These are phyloP conservation scores for Trichoderma breve DNA, from an alignment of 2,329 filamentous ascomycete genomes.

Conservation along the genomic window DNA sequence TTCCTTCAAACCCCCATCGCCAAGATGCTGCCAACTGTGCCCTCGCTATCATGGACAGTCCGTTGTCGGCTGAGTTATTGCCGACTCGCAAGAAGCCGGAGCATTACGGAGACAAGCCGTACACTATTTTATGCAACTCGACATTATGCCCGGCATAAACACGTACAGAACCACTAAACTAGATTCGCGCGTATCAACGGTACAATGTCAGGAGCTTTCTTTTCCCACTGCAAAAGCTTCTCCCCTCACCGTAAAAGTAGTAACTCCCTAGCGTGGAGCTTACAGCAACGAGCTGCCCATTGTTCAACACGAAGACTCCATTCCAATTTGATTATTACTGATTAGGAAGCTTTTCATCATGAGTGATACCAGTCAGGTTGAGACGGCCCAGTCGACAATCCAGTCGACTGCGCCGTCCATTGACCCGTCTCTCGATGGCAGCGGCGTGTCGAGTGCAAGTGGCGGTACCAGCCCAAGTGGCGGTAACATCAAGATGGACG, in stretches of 20 bases:
- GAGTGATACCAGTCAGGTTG: conserved; percentile 2
- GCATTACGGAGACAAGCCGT: not conserved
- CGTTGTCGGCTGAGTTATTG: not conserved
- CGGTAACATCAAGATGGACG: conserved; percentile 20
- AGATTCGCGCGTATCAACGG: conserved; percentile 5
- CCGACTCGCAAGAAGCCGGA: not conserved
- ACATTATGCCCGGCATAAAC: conserved; percentile 2
- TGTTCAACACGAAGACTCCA: not conserved
- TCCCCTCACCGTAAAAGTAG: conserved; percentile 5
- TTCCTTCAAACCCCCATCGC: not conserved
- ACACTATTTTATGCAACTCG: conserved; percentile 11
- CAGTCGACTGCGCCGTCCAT: conserved; percentile 8
- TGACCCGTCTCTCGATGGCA: not conserved
- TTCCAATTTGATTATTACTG: not conserved
- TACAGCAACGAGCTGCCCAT: conserved; percentile 7
- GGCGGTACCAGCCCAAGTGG: conserved; percentile 8
- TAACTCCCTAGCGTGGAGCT: conserved; percentile 13
- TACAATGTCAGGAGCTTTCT: conserved; percentile 14
- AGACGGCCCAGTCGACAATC: not conserved
- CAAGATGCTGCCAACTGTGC: not conserved
- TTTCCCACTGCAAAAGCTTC: not conserved
- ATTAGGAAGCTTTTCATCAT: not conserved
- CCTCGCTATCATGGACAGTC: not conserved
- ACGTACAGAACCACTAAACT: not conserved
- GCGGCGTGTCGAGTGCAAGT: not conserved